phyloP scores from a whole-genome alignment of 371 early-diverging fungal species.

The Vairimorpha necatrix region DNA sequence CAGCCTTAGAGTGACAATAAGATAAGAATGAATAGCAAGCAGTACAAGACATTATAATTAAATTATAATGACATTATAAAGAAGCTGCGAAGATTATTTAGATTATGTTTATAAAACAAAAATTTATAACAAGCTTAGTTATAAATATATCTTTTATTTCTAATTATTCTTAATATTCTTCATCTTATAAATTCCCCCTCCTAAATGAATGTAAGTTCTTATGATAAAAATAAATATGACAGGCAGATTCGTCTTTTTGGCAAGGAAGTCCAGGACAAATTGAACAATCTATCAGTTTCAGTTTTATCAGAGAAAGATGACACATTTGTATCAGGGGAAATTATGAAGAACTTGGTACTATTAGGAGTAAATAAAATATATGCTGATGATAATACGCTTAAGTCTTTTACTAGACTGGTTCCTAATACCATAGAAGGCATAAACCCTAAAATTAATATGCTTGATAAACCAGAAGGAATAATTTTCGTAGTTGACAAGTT shows the following conservation, averaged over 20 bases:
- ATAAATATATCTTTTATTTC: too few species aligned
- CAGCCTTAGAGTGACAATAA: too few species aligned
- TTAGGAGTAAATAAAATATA: conserved; percentile 34
- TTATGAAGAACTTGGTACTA: conserved; percentile 50
- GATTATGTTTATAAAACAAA: too few species aligned
- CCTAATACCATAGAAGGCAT: conserved; percentile 23
- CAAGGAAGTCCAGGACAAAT: conserved; percentile 47
- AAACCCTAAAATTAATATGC: conserved; percentile 11
- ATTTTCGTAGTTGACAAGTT: neutral
- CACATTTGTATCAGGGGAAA: conserved; percentile 44
- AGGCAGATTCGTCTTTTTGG: conserved; percentile 63
- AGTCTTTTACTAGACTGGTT: conserved; percentile 30
- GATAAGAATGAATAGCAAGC: too few species aligned
- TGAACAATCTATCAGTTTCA: conserved; percentile 11
- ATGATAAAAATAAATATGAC: conserved; percentile 38
- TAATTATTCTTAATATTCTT: too few species aligned
- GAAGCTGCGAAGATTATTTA: too few species aligned
- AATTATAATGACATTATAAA: too few species aligned
- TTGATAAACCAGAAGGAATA: neutral
- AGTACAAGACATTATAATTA: too few species aligned
- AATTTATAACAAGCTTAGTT: too few species aligned
- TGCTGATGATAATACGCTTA: conserved; percentile 3
- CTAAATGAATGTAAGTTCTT: neutral
- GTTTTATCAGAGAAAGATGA: conserved; percentile 2
- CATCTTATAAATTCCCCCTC: too few species aligned